Conservation (phyloP, 805 yeast genomes). For the Kluyveromyces nonfermentans region DNA sequence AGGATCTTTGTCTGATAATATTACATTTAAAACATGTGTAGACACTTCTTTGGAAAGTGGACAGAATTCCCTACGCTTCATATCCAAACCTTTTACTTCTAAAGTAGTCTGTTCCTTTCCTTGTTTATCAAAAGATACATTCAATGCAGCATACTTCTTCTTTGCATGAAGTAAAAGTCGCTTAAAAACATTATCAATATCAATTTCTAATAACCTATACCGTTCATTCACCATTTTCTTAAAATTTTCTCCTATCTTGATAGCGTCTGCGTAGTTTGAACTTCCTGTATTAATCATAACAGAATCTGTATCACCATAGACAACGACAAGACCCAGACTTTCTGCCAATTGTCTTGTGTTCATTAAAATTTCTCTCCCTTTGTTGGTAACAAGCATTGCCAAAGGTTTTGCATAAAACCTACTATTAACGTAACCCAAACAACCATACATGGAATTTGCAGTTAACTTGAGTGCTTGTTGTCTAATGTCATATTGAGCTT, state of each 20-base stretch:
- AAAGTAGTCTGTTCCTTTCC: slow-evolving; percentile 51
- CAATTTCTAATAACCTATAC: slow-evolving; percentile 81
- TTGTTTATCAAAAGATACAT: slow-evolving; percentile 39
- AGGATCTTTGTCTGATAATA: slow-evolving; percentile 65
- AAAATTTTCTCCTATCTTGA: slow-evolving; percentile 76
- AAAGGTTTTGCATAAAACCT: slow-evolving; percentile 93
- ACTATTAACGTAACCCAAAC: slow-evolving; percentile 85
- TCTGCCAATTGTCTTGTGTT: slow-evolving; percentile 92
- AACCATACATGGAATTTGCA: slow-evolving; percentile 99
- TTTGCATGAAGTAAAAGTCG: slow-evolving; percentile 82
- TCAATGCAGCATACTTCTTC: slow-evolving; percentile 94
- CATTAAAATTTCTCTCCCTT: slow-evolving; percentile 91
- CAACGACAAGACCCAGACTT: slow-evolving; percentile 68
- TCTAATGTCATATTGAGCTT: slow-evolving; percentile 83
- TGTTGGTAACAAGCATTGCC: slow-evolving; percentile 89
- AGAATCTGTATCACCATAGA: slow-evolving; percentile 98
- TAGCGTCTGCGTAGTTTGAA: slow-evolving; percentile 58
- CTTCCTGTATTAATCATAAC: slow-evolving; percentile 95
- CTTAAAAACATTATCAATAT: slow-evolving; percentile 87
- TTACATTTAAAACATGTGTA: slow-evolving; percentile 57
- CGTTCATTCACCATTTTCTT: slow-evolving; percentile 81
- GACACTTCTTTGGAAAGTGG: slow-evolving; percentile 87
- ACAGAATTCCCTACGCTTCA: slow-evolving; percentile 95
- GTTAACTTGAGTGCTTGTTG: slow-evolving; percentile 94
- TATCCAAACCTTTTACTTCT: slow-evolving; percentile 94